Conservation (phyloP, 306 rosid species). For the Pyrus betulifolia region DNA sequence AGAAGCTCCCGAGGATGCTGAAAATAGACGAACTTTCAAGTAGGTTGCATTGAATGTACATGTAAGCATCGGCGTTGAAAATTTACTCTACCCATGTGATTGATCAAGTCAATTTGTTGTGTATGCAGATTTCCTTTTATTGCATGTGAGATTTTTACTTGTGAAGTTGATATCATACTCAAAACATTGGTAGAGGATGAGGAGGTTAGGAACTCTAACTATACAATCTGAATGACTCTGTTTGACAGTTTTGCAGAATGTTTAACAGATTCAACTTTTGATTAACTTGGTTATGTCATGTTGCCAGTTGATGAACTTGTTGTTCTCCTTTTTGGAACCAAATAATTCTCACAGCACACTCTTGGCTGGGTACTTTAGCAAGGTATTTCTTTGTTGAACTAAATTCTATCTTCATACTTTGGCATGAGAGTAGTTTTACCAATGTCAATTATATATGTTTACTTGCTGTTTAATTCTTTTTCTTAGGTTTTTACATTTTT, state of each 20-base stretch:
- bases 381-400: constrained; percentile 49
- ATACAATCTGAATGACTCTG: constrained; percentile 1
- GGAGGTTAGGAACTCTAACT: constrained; percentile 50
- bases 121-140: constrained; percentile 84
- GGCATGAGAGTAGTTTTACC: neutral
- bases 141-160: constrained; percentile 94
- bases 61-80: neutral
- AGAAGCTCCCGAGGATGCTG: constrained; percentile 91
- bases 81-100: constrained; percentile 14
- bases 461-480: neutral
- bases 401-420: neutral
- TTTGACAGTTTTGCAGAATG: constrained; percentile 4
- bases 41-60: constrained; percentile 33
- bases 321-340: constrained; percentile 93
- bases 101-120: constrained; percentile 23
- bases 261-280: constrained; percentile 13
- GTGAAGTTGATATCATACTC: constrained; percentile 93
- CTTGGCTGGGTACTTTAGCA: constrained; percentile 96
- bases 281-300: constrained; percentile 20
- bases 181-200: constrained; percentile 90
- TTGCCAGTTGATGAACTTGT: constrained; percentile 82
- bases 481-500: constrained; percentile 5
- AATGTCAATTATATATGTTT: neutral
- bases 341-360: constrained; percentile 64
- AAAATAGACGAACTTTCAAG: constrained; percentile 85